Base-by-base conservation (phyloP, 331 rosid genomes). In the Telfairia occidentalis region DNA sequence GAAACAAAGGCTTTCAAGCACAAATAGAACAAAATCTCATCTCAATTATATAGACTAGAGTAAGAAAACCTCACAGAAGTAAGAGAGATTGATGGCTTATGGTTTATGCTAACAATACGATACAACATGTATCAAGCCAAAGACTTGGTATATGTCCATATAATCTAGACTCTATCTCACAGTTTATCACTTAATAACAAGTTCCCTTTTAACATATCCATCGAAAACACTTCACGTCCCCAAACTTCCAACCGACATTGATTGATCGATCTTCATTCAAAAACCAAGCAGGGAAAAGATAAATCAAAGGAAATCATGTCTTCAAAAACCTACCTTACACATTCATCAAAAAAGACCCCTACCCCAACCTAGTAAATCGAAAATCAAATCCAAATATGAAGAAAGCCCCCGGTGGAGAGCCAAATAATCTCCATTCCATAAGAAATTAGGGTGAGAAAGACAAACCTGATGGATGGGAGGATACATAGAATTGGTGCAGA, bases 391-490 rank as follows among this genome's bases (percentile, higher is more conserved):
- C 16, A 23, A 26, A 58, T 28, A 58, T 26, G 5, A 58, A 58
- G 65, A 10, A 28, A 12, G 9, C 46, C 71, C 18, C 5, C 40
- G 6, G 19, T 2, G 6, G 10, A 52, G 58, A 2, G 28, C 54
- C 57, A 55, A 26, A 58, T 2, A 59, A 30, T 12, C 18, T 1
- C 0, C 23, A 43, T 24, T 69, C 55, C 43, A 23, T 8, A 75
- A 59, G 78, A 7, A 24, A 42, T 29, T 53, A 59, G 7, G 64
- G 49, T 10, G 21, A 84, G 7, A 53, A 50, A 0, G 40, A 60
- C 73, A 79, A 21, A 90, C 99, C 99, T 95, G 99, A 75, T 95
- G 99, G 34, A 95, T 95, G 52, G 99, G 99, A 21, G 99, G 99
- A 81, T 91, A 95, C 99, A 95, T 95, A 72, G 99, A 95, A 85